These are phyloP conservation scores for Podospora australis DNA, from an alignment of 495 filamentous ascomycete genomes.

Conservation along the genomic window DNA sequence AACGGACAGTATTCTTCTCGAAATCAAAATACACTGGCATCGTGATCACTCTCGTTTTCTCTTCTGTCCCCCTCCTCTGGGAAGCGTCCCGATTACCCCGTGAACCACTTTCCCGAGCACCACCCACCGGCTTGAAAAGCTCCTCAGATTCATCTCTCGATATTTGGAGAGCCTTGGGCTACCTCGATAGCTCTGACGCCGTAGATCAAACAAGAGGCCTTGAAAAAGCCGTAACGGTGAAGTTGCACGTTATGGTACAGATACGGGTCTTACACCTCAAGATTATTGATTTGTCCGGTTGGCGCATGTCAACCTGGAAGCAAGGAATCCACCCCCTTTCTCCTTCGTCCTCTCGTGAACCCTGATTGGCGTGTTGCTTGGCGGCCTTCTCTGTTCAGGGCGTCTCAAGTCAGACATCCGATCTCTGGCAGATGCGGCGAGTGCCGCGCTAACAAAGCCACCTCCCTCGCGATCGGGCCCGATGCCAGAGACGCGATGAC, in stretches of 20 bases:
- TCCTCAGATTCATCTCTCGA: constrained; percentile 41
- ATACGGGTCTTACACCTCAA: constrained; percentile 92
- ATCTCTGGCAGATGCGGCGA: neutral
- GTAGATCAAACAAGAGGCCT: constrained; percentile 54
- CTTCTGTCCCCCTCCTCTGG: neutral
- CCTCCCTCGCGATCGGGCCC: constrained; percentile 9
- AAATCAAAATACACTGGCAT: constrained; percentile 30
- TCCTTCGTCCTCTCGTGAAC: neutral
- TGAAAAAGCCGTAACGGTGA: constrained; percentile 80
- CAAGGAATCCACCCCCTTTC: no score
- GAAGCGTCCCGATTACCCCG: neutral
- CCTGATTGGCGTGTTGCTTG: neutral
- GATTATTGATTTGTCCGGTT: neutral
- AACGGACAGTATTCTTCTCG: constrained; percentile 30
- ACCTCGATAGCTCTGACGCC: constrained; percentile 49
- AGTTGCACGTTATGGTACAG: constrained; percentile 78
- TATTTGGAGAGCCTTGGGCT: constrained; percentile 49
- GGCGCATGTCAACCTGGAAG: no score
- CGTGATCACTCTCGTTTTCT: constrained; percentile 18
- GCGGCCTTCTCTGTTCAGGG: no score
- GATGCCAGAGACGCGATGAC: constrained; percentile 18
- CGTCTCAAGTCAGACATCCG: neutral
- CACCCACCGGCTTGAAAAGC: constrained; percentile 40
- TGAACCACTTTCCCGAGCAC: neutral
- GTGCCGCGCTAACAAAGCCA: constrained; percentile 17